Percentiles rank a stretch among this genome's conserved stretches.
Conservation (phyloP, 192 early-diverging fungal genomes). For the Gonapodya sp. region DNA sequence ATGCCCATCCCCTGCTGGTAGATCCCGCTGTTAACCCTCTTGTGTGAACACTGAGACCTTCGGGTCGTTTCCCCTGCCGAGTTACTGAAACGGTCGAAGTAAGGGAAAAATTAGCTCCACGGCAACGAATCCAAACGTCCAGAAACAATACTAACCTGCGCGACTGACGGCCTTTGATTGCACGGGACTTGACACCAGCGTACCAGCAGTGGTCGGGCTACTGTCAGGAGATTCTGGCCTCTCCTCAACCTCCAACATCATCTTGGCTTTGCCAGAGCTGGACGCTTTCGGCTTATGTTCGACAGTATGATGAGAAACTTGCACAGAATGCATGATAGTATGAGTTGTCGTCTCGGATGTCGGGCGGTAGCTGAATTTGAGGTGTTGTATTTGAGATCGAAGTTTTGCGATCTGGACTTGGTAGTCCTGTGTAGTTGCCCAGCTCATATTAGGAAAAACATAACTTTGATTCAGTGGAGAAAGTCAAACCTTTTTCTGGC, state of each 20-base stretch:
- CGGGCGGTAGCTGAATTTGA: not conserved
- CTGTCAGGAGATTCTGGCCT: not conserved
- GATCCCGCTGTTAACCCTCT: too few relatives aligned
- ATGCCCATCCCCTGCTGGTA: too few relatives aligned
- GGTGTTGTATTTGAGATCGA: not conserved
- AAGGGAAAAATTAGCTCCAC: too few relatives aligned
- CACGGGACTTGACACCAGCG: not conserved
- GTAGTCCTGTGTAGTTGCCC: not conserved
- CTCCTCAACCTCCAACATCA: not conserved
- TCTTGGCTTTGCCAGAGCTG: not conserved
- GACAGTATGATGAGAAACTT: not conserved
- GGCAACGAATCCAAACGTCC: not conserved
- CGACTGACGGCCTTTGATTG: not conserved
- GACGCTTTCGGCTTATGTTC: not conserved
- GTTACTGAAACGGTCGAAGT: not conserved
- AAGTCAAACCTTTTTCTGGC: not conserved
- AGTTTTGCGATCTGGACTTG: not conserved
- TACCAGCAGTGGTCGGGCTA: not conserved
- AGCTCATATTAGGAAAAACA: too few relatives aligned
- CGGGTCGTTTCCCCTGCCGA: not conserved
- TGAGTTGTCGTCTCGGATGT: not conserved
- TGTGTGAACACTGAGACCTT: too few relatives aligned
- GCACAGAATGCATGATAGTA: not conserved
- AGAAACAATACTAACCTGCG: not conserved
- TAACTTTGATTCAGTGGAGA: too few relatives aligned